Evolutionary conservation across 768 basidiomycete genomes (phyloP), one percentile per base, ranked within the genome.

Genomic region (Pulveroboletus frians): DNA sequence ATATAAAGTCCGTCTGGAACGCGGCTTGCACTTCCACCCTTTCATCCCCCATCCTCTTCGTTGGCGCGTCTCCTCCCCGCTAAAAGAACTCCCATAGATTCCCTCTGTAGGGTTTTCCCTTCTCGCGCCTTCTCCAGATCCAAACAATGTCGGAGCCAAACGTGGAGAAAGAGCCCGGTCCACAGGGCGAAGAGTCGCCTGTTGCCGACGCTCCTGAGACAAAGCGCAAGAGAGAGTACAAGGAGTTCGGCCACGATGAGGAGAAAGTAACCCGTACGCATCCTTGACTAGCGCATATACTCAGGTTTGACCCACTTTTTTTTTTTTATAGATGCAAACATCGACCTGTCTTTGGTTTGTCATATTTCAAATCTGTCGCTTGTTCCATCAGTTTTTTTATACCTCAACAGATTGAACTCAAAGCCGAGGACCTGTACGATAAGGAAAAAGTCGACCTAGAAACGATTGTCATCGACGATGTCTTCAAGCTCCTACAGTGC

Each of bases 401-500:
- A 2, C 14, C 5, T 20, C 5, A 8, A n/a, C 37, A 76, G 81
- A 93, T 94, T 52, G 87, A 92, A 71, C 78, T 94, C 59, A 92
- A 84, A 68, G 90, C 91, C 4, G 92, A 93, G 70, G 92, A 94
- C 68, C 72, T 93, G 43, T 97, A 96, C 69, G 93, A 96, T 72
- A 95, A 95, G 75, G 95, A 98, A 73, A 98, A 98, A 76, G 95
- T 98, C 71, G 95, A 98, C 71, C 77, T 98, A 51, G 95, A 97
- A 76, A 94, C 92, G 18, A 86, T 98, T 59, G 86, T 91, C 56
- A 88, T 98, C 67, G 92, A 92, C 59, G 95, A 97, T 62, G 94
- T 97, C 68, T 92, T 96, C 78, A 90, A 85, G 53, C 85, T 98
- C 43, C 84, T 98, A 43, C 92, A 97, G 69, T 94, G 91, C 68